Percentiles rank a stretch among this genome's conserved stretches.
These are phyloP conservation scores for Pseudotsuga menziesii DNA, from an alignment of 75 land plant genomes.

Conservation along the genomic window DNA sequence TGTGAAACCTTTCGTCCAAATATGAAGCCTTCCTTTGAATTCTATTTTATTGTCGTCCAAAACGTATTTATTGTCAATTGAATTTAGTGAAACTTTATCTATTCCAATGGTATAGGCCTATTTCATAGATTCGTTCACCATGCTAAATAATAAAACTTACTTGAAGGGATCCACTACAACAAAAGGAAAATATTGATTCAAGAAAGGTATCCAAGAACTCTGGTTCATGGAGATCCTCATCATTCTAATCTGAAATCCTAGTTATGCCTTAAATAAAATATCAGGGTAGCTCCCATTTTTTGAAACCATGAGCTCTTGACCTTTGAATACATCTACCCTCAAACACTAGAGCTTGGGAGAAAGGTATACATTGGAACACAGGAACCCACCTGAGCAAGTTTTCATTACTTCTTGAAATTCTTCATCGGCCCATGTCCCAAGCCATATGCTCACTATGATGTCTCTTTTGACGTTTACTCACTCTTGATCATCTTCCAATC, in stretches of 20 bases:
- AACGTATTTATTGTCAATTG: conserved; percentile 24
- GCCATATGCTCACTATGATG: conserved; percentile 74
- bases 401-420: conserved; percentile 84
- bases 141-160: conserved; percentile 44
- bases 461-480: conserved; percentile 22
- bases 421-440: conserved; percentile 78
- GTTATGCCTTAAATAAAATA: conserved; percentile 34
- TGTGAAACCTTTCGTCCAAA: too few species aligned
- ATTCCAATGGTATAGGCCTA: conserved; percentile 41
- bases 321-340: conserved; percentile 66
- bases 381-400: conserved; percentile 74
- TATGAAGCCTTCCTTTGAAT: conserved; percentile 35
- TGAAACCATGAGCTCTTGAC: conserved; percentile 51
- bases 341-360: conserved; percentile 88
- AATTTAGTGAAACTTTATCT: conserved; percentile 24
- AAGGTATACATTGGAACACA: conserved; percentile 66
- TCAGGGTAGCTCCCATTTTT: conserved; percentile 37
- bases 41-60: conserved; percentile 42
- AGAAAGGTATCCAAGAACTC: conserved; percentile 37
- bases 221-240: conserved; percentile 21
- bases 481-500: conserved; percentile 36
- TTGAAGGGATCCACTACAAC: conserved; percentile 96
- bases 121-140: conserved; percentile 45
- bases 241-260: conserved; percentile 51
- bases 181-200: conserved; percentile 82